These are phyloP conservation scores for Cordyceps militaris DNA, from an alignment of 2,329 filamentous ascomycete genomes.

Conservation along the genomic window DNA sequence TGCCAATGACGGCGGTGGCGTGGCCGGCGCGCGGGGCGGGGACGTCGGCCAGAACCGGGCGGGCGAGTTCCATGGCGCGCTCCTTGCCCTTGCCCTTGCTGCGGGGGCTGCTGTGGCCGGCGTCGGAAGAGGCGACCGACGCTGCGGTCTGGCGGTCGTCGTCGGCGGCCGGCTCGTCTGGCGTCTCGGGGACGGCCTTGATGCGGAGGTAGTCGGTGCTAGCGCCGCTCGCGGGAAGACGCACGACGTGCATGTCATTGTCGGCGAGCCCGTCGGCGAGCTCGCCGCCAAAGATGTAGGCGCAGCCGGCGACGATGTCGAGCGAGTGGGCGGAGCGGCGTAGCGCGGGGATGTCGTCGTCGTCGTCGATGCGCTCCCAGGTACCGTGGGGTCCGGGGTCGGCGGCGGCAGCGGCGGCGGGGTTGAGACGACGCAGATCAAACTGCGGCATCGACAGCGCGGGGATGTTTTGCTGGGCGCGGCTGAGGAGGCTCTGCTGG, in stretches of 20 bases:
- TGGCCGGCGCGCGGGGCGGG: slow-evolving; percentile 67
- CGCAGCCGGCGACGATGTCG: slow-evolving; percentile 47
- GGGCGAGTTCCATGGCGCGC: slow-evolving; percentile 21
- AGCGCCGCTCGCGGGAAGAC: slow-evolving; percentile 50
- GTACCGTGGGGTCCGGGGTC: slow-evolving; percentile 42
- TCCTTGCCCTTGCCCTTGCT: slow-evolving; percentile 34
- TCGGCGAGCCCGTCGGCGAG: slow-evolving; percentile 57
- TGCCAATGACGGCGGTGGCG: slow-evolving; percentile 59
- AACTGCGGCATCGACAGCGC: slow-evolving; percentile 23
- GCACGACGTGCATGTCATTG: slow-evolving; percentile 63
- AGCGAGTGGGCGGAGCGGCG: slow-evolving; percentile 69
- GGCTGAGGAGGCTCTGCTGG: slow-evolving; percentile 36
- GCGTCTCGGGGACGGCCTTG: slow-evolving; percentile 39
- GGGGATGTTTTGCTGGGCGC: slow-evolving; percentile 23
- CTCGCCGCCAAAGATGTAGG: slow-evolving; percentile 74
- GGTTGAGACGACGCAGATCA: neutral
- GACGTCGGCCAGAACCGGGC: slow-evolving; percentile 34
- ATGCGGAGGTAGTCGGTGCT: slow-evolving; percentile 54
- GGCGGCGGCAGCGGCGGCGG: slow-evolving; percentile 14
- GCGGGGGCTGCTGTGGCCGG: slow-evolving; percentile 19
- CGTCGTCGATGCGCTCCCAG: slow-evolving; percentile 50
- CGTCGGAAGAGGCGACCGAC: slow-evolving; percentile 21
- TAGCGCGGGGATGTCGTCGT: slow-evolving; percentile 44
- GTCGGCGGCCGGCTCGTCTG: slow-evolving; percentile 22
- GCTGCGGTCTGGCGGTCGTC: slow-evolving; percentile 13